Conservation (phyloP, 257 asterid species). For the Penstemon davidsonii region DNA sequence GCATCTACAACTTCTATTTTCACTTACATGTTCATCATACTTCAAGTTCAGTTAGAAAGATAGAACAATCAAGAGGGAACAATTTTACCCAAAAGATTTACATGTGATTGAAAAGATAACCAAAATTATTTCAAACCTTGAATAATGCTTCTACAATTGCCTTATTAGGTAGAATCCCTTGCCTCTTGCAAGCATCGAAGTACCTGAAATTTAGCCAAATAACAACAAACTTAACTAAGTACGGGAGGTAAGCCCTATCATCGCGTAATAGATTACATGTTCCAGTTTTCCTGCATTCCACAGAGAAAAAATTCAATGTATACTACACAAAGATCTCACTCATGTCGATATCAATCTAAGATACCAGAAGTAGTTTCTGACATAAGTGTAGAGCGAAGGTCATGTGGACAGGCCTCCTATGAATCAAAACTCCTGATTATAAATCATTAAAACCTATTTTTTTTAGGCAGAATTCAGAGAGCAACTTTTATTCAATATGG, state of each 20-base stretch:
- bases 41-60: background rate
- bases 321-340: too few relatives aligned
- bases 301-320: background rate
- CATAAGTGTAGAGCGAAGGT: background rate
- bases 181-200: constrained; percentile 55
- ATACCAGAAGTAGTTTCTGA: constrained; percentile 12
- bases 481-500: background rate
- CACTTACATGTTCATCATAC: background rate
- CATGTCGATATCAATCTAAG: constrained; percentile 2
- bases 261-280: background rate
- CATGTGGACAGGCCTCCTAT: background rate
- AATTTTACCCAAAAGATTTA: constrained; percentile 1
- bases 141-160: constrained; percentile 56
- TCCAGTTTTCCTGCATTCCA: constrained; percentile 12
- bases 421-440: background rate
- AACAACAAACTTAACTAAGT: constrained; percentile 11
- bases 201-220: constrained; percentile 54
- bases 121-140: constrained; percentile 52
- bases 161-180: constrained; percentile 56
- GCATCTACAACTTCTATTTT: constrained; percentile 9
- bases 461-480: background rate
- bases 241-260: background rate
- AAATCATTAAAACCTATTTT: background rate
- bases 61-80: background rate
- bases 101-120: constrained; percentile 6